phyloP scores from a whole-genome alignment of 805 yeast genomes.

The Yamadazyma takamatsuzukensis region DNA sequence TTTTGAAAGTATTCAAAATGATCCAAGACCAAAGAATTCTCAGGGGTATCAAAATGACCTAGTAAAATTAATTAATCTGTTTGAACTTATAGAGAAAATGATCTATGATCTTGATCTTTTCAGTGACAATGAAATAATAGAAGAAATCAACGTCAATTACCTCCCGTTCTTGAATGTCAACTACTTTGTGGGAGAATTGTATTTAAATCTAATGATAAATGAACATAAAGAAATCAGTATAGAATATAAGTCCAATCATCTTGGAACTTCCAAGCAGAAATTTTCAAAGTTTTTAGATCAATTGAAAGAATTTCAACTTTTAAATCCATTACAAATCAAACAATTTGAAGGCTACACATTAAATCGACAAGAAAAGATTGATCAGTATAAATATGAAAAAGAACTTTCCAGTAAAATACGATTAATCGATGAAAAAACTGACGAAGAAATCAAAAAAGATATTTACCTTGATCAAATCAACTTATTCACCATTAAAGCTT shows the following conservation, averaged over 20 bases:
- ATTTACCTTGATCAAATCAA: constrained; percentile 54
- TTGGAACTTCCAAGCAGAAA: constrained; percentile 34
- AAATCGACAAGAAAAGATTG: constrained; percentile 70
- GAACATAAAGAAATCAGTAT: constrained; percentile 16
- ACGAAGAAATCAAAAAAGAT: constrained; percentile 62
- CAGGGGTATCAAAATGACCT: constrained; percentile 37
- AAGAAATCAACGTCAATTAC: constrained; percentile 64
- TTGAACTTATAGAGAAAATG: constrained; percentile 41
- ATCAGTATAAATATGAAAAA: constrained; percentile 58
- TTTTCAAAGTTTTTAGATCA: constrained; percentile 45
- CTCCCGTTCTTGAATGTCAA: constrained; percentile 58
- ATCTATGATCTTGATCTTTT: constrained; percentile 55
- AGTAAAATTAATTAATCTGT: constrained; percentile 32
- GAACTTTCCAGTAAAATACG: constrained; percentile 44
- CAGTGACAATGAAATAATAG: constrained; percentile 66
- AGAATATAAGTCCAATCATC: constrained; percentile 22
- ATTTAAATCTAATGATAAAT: constrained; percentile 19
- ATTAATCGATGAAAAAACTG: constrained; percentile 26
- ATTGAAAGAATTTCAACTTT: constrained; percentile 38
- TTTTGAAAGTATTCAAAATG: constrained; percentile 4
- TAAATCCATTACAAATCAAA: constrained; percentile 12
- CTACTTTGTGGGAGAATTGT: constrained; percentile 48
- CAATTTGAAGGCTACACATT: constrained; percentile 18
- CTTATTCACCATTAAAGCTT: constrained; percentile 49
- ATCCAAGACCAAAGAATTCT: constrained; percentile 24